Conservation (phyloP, 2,329 filamentous ascomycete genomes). For the Colletotrichum magnum region DNA sequence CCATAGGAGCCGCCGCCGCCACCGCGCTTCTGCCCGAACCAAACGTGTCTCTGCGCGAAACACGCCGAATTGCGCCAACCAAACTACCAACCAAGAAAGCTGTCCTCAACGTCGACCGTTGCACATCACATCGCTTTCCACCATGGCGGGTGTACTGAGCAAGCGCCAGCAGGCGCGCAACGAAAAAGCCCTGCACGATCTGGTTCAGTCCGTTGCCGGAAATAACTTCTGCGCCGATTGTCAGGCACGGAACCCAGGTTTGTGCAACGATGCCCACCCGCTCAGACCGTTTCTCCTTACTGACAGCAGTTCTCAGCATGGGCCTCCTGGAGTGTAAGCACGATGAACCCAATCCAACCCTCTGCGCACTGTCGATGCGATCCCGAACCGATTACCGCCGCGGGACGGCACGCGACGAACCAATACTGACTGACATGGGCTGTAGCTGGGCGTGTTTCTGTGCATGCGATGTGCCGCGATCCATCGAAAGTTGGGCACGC, state of each 20-base stretch:
- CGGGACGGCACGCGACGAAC: not conserved
- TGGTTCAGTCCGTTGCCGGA: slow-evolving; percentile 85
- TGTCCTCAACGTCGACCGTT: slow-evolving; percentile 28
- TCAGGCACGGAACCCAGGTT: slow-evolving; percentile 90
- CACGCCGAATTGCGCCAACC: slow-evolving; percentile 8
- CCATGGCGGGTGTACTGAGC: slow-evolving; percentile 82
- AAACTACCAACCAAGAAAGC: not conserved
- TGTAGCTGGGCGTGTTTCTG: slow-evolving; percentile 90
- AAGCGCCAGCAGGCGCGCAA: slow-evolving; percentile 99
- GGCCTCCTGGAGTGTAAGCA: slow-evolving; percentile 95
- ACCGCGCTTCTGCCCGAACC: slow-evolving; percentile 23
- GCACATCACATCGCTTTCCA: slow-evolving; percentile 17
- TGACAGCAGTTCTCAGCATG: slow-evolving; percentile 71
- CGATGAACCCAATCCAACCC: not conserved
- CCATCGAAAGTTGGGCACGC: slow-evolving; percentile 96
- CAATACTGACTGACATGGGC: slow-evolving; percentile 28
- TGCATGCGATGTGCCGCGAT: slow-evolving; percentile 98
- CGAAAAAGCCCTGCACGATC: slow-evolving; percentile 90
- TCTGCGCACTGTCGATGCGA: slow-evolving; percentile 17
- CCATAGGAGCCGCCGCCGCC: not conserved
- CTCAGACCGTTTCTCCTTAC: slow-evolving; percentile 21
- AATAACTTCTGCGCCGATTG: slow-evolving; percentile 98
- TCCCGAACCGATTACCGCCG: not conserved
- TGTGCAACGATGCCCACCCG: not conserved
- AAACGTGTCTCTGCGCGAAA: slow-evolving; percentile 24